A percentile compares a stretch with the other conserved stretches of the same genome.
Evolutionary conservation across 192 early-diverging fungal genomes (phyloP).

Genomic region (Coemansia sp.): DNA sequence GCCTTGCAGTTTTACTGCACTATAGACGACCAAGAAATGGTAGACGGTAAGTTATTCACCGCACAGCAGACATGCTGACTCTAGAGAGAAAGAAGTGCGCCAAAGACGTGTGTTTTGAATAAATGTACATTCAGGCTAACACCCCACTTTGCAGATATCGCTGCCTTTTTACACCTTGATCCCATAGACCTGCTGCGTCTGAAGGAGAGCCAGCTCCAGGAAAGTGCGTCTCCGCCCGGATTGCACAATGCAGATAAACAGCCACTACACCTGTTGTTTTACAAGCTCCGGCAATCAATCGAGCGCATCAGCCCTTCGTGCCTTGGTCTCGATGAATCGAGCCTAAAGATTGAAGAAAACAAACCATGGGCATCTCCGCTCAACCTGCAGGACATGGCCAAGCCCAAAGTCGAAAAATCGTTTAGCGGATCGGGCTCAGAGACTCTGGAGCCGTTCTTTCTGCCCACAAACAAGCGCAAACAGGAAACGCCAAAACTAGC

Average conservation of each 20-base stretch:
- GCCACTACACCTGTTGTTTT: conserved; percentile 24
- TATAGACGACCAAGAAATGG: conserved; percentile 30
- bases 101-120: neutral
- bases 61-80: neutral
- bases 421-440: neutral
- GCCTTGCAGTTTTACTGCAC: conserved; percentile 40
- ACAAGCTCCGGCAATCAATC: conserved; percentile 18
- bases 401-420: neutral
- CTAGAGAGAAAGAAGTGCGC: neutral
- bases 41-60: conserved; percentile 14
- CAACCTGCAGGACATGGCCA: conserved; percentile 21
- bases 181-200: conserved; percentile 27
- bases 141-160: neutral
- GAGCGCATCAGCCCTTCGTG: conserved; percentile 23
- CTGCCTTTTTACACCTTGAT: neutral
- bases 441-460: neutral
- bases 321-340: conserved; percentile 24
- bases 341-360: conserved; percentile 6
- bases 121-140: neutral
- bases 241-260: neutral
- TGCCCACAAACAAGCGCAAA: neutral
- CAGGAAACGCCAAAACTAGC: neutral
- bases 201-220: conserved; percentile 6
- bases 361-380: conserved; percentile 46
- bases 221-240: neutral